Evolutionary conservation across 78 protist genomes (phyloP), one percentile per base, ranked within the genome.

Genomic region (slime mould (Dictyostelium discoideum)): DNA sequence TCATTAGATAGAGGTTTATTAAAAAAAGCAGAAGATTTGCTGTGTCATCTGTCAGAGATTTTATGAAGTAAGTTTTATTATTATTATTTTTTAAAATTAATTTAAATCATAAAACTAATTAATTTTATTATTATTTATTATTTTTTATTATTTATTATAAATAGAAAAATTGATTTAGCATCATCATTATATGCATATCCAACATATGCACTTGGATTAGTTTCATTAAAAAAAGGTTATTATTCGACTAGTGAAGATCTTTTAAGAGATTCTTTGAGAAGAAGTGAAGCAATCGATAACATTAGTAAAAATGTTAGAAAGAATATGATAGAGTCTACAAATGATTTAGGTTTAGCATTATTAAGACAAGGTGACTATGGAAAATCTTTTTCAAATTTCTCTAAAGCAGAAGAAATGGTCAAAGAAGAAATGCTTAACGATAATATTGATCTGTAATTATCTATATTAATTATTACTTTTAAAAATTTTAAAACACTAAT

Each of bases 171-270:
- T 11, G 84, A 90, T 54, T 37, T 82, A 29, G 73, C 82, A 14
- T 90, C 95, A 39, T 90, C 95, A 32, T n/a, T 90, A 9, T 90
- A 48, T 82, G 85, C 84, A 3, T 37, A 81, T 5, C 95, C 95
- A 5, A 72, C 73, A 24, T 86, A 90, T 32, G 95, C 88, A 18
- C 32, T 72, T 4, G 95, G 95, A 13, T 79, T 87, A 39, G 65
- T 82, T 32, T 78, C 86, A n/a, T 32, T 87, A 37, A 87, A 40
- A n/a, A 87, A 78, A 26, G 93, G 93, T 5, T 18, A 87, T 11
- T 87, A 69, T 78, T 18, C 9, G n/a, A 44, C 6, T 2, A 81
- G 95, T 29, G 79, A 82, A 26, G 20, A 8, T 0, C 50, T 90
- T 14, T 82, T 90, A 20, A 90, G 54, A 14, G 37, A 44, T 46